phyloP scores from a whole-genome alignment of 2,329 filamentous ascomycete species.

The Eurotiales sp. region DNA sequence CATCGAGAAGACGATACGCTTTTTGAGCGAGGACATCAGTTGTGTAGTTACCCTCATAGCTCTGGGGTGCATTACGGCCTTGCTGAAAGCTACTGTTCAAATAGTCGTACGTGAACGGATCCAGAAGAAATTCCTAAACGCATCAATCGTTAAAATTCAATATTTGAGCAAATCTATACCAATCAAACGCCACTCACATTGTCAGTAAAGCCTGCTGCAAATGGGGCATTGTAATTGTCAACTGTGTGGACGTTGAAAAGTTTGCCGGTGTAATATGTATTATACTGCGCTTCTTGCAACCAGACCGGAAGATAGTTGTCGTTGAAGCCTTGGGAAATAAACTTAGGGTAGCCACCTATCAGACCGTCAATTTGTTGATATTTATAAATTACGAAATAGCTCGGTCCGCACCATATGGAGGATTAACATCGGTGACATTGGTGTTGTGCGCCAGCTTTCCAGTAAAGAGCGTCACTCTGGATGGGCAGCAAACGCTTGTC shows the following conservation, averaged over 20 bases:
- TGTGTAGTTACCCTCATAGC: slow-evolving; percentile 52
- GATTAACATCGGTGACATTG: slow-evolving; percentile 55
- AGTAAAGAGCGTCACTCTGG: slow-evolving; percentile 60
- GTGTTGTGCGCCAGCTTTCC: slow-evolving; percentile 65
- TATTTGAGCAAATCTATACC: too few species aligned
- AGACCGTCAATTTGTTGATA: neutral
- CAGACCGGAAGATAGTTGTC: slow-evolving; percentile 66
- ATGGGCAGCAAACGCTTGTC: slow-evolving; percentile 62
- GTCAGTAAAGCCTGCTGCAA: slow-evolving; percentile 56
- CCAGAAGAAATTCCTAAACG: slow-evolving; percentile 56
- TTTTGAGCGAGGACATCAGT: slow-evolving; percentile 58
- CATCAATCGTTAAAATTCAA: too few species aligned
- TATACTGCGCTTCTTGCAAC: slow-evolving; percentile 66
- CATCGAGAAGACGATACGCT: slow-evolving; percentile 55
- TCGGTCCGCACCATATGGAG: slow-evolving; percentile 25
- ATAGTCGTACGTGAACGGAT: slow-evolving; percentile 66
- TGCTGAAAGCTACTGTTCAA: slow-evolving; percentile 59
- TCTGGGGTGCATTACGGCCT: slow-evolving; percentile 52
- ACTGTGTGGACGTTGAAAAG: slow-evolving; percentile 63
- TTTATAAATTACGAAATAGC: neutral
- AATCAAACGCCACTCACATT: slow-evolving; percentile 29
- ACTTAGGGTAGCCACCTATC: slow-evolving; percentile 56
- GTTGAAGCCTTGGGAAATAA: slow-evolving; percentile 62
- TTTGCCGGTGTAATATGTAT: slow-evolving; percentile 68
- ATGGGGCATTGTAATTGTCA: slow-evolving; percentile 58